Evolutionary conservation across 108 stramenopile species (phyloP), one percentile per base, ranked within the genome.

Genomic region (Epithemia pelagica): DNA sequence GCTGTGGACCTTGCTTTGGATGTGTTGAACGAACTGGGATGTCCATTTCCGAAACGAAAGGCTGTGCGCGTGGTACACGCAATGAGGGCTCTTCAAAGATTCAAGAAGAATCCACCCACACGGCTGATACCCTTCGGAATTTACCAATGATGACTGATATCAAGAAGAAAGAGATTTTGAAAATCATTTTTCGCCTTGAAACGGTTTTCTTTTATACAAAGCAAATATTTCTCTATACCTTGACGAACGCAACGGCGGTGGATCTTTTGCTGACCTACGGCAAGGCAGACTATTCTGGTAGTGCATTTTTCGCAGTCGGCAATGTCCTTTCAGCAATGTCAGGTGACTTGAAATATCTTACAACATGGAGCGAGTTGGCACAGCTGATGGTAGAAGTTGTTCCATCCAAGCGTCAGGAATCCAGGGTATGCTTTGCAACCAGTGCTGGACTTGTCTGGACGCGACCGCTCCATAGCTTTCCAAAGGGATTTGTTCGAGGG

Each of bases 281-380:
- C 22, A 27, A 51, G 10, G 22, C 25, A 7, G 63, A 64, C 1
- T 64, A 26, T 22, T 64, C 63, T 54, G 37, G 37, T 5, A 25
- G 37, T n/a, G 63, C 63, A 1, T 64, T 64, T 51, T 26, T 29
- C 30, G 18, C 20, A 15, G 52, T 52, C 52, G 52, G 52, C n/a
- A 15, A 19, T 19, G 15, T 20, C 52, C 52, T 52, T 20, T 15
- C 20, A 19, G 52, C 52, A 15, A 15, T 19, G 15, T 20, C 20
- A 20, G 20, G 20, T 52, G 52, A 52, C 20, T 52, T 52, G 18
- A 52, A 15, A 19, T 15, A 20, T 19, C 18, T 15, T 15, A 52
- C 15, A 52, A 20, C 20, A 20, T 52, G 20, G 18, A 20, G 18
- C 20, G 18, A 52, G 20, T 20, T 19, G 15, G 52, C 52, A 19